Percentiles rank a stretch among this genome's conserved stretches.
Evolutionary conservation across 495 filamentous ascomycete species (phyloP).

Genomic region (Lophium mytilinum): DNA sequence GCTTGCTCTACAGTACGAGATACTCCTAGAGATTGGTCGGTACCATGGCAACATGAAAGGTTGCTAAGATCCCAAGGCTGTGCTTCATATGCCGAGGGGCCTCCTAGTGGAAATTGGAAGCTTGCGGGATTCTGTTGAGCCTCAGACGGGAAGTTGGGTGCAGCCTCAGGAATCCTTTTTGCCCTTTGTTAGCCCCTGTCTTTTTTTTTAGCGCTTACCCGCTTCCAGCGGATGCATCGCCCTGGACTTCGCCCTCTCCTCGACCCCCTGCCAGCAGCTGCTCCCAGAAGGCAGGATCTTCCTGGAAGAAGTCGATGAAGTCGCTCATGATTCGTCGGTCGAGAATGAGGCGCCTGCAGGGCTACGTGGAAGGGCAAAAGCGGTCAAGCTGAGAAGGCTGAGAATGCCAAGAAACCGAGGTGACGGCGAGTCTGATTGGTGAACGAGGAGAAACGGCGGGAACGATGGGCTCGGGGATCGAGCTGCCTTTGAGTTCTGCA

Average conservation of each 20-base stretch:
- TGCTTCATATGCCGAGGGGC: neutral
- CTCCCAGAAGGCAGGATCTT: neutral
- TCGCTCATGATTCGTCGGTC: neutral
- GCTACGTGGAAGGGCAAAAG: conserved; percentile 9
- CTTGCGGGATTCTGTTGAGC: no score
- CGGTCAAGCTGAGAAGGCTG: conserved; percentile 7
- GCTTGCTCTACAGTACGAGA: no score
- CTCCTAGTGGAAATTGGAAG: neutral
- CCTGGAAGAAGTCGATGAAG: conserved; percentile 1
- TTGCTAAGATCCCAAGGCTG: no score
- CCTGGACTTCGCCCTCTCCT: neutral
- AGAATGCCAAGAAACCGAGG: conserved; percentile 7
- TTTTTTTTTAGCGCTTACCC: conserved; percentile 24
- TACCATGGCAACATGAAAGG: no score
- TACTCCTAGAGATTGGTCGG: no score
- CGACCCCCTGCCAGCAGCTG: neutral
- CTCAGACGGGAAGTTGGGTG: neutral
- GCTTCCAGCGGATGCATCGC: neutral
- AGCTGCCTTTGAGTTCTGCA: neutral
- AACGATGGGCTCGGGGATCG: neutral
- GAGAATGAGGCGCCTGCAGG: conserved; percentile 4
- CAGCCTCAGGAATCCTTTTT: neutral
- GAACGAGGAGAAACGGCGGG: neutral
- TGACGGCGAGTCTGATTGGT: conserved; percentile 1
- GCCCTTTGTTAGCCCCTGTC: conserved; percentile 22